Evolutionary conservation across 352 stramenopile species (phyloP), one percentile per base, ranked within the genome.

Genomic region (Thalassiosira mediterranea): DNA sequence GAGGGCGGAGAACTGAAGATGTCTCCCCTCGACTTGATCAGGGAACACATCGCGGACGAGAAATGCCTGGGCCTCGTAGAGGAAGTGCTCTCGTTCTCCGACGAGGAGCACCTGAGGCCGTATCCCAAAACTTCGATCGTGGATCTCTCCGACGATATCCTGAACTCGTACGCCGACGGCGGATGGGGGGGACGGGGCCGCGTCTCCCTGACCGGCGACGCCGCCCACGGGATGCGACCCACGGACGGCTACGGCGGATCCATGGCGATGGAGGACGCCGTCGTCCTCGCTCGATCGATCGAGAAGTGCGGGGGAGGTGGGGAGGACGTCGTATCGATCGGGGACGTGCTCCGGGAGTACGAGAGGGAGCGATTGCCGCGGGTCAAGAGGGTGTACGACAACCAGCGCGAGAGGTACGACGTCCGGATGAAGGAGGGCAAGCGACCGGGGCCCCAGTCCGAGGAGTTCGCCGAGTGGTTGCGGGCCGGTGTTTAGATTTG

Each of bases 241-340:
- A 67, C 84, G 34, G 60, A 47, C 62, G 83, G 83, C n/a, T 70
- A 81, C 54, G 83, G 83, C 32, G 78, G 77, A 1, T 70, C 26
- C 64, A 71, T 89, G 64, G 83, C 81, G 4, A 81, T 90, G 46
- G 83, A 90, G 63, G 77, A 89, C 66, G 74, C 62, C 19, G 75
- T 83, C 8, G 57, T 89, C 4, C 65, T 90, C 11, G 53, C 11
- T 48, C 10, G 31, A 7, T 62, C 46, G 17, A 62, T 62, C 31
- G 26, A 31, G 8, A 5, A 23, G 7, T 32, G 53, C 53, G 31
- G 48, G 10, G 19, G 11, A 13, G 34, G 31, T 62, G 48, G 53
- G n/a, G n/a, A n/a, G n/a, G n/a, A n/a, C 48, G 31, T 21, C n/a
- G 8, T 17, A 4, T 44, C 53, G 1, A 62, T 62, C 17, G 53